These are phyloP conservation scores for Cystobasidium pallidum DNA, from an alignment of 1,284 basidiomycete genomes.

Conservation along the genomic window DNA sequence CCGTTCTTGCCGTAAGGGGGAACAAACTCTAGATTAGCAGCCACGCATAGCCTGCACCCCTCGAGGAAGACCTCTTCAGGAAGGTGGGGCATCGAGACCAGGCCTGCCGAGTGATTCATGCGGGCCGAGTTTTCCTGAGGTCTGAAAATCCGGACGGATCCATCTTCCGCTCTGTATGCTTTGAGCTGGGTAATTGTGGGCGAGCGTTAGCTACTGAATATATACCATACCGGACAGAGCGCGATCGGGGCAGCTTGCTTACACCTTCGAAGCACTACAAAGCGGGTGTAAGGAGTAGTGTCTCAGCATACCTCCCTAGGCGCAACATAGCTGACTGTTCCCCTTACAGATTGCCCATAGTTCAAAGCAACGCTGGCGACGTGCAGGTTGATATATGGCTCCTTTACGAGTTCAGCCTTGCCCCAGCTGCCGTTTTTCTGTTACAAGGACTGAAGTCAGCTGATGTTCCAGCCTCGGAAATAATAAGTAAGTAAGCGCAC, in stretches of 20 bases:
- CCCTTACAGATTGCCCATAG: conserved; percentile 54
- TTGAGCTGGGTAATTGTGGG: conserved; percentile 1
- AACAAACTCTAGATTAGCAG: conserved; percentile 56
- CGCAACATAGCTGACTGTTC: no score
- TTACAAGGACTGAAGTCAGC: not conserved
- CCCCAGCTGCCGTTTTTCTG: conserved; percentile 53
- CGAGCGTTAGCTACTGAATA: not conserved
- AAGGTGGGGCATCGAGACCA: conserved; percentile 50
- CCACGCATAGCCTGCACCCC: conserved; percentile 53
- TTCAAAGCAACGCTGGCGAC: conserved; percentile 55
- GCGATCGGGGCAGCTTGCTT: conserved; percentile 24
- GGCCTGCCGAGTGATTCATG: conserved; percentile 54
- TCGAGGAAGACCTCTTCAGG: conserved; percentile 52
- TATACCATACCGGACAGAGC: not conserved
- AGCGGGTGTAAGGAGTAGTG: no score
- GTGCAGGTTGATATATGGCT: conserved; percentile 54
- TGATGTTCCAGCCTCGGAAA: not conserved
- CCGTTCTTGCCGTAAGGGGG: conserved; percentile 52
- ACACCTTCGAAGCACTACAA: conserved; percentile 47
- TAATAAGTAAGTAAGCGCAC: no score
- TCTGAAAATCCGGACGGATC: conserved; percentile 55
- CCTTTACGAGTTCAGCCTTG: conserved; percentile 51
- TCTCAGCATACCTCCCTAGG: no score
- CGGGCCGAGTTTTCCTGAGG: conserved; percentile 56
- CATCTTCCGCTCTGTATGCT: conserved; percentile 51